These are phyloP conservation scores for Neurospora discreta DNA, from an alignment of 495 filamentous ascomycete genomes.

Conservation along the genomic window DNA sequence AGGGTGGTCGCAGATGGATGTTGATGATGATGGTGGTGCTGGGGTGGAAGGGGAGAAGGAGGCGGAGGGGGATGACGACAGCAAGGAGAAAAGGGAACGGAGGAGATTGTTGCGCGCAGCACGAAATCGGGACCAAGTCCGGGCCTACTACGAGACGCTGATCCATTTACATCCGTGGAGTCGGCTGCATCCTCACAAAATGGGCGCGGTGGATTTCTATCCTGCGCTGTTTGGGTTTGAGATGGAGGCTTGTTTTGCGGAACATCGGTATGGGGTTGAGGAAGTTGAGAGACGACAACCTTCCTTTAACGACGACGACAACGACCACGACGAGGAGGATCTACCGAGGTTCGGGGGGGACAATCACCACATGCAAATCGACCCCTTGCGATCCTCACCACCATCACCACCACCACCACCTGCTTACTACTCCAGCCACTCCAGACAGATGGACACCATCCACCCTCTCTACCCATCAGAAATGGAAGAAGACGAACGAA, in stretches of 20 bases:
- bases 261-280: slow-evolving; percentile 4
- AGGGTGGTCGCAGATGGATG: too few species aligned
- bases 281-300: background rate
- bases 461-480: background rate
- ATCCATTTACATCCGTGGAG: slow-evolving; percentile 30
- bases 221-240: slow-evolving; percentile 30
- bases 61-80: too few species aligned
- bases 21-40: too few species aligned
- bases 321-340: too few species aligned
- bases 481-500: background rate
- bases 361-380: background rate
- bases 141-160: slow-evolving; percentile 24
- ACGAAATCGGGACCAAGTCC: slow-evolving; percentile 16
- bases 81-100: background rate
- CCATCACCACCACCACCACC: background rate
- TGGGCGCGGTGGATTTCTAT: slow-evolving; percentile 29
- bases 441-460: background rate
- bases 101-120: background rate
- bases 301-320: background rate
- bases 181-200: slow-evolving; percentile 12
- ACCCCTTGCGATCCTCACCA: background rate
- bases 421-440: background rate
- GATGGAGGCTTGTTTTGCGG: slow-evolving; percentile 24
- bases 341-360: background rate
- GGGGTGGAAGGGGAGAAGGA: too few species aligned